Conservation (phyloP, 331 rosid species). For the Quercus phellos region DNA sequence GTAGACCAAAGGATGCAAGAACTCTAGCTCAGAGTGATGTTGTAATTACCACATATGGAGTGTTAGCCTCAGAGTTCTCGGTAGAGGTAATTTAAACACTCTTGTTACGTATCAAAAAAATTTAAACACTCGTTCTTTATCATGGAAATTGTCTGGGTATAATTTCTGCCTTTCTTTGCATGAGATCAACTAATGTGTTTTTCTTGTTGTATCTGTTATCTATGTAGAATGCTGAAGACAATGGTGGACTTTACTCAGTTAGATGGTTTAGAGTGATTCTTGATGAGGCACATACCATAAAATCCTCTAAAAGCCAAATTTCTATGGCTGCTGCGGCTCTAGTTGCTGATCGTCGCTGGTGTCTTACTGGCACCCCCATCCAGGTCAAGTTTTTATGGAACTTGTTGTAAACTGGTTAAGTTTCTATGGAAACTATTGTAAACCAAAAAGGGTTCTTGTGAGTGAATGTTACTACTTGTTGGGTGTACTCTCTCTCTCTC, state of each 20-base stretch:
- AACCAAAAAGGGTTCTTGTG: background rate
- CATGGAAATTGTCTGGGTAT: background rate
- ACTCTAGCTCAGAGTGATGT: slow-evolving; percentile 65
- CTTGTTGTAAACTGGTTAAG: background rate
- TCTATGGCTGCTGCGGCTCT: slow-evolving; percentile 74
- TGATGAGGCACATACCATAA: slow-evolving; percentile 92
- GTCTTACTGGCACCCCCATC: slow-evolving; percentile 96
- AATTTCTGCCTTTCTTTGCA: slow-evolving; percentile 16
- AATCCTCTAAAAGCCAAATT: slow-evolving; percentile 89
- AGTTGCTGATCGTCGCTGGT: slow-evolving; percentile 88
- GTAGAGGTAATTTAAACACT: slow-evolving; percentile 57
- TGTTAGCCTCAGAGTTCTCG: slow-evolving; percentile 83
- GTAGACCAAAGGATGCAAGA: slow-evolving; percentile 84
- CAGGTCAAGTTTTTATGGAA: slow-evolving; percentile 48
- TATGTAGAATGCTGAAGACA: slow-evolving; percentile 63
- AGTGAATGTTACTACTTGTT: background rate
- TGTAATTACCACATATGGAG: slow-evolving; percentile 86
- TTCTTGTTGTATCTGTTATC: slow-evolving; percentile 4
- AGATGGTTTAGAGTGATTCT: slow-evolving; percentile 94
- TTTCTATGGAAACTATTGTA: background rate
- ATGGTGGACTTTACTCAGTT: slow-evolving; percentile 80
- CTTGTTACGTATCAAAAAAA: background rate
- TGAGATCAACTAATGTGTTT: slow-evolving; percentile 14
- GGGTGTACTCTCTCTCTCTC: background rate
- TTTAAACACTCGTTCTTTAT: background rate